Evolutionary conservation across 1,284 basidiomycete genomes (phyloP).

Genomic region (Naganishia sp.): DNA sequence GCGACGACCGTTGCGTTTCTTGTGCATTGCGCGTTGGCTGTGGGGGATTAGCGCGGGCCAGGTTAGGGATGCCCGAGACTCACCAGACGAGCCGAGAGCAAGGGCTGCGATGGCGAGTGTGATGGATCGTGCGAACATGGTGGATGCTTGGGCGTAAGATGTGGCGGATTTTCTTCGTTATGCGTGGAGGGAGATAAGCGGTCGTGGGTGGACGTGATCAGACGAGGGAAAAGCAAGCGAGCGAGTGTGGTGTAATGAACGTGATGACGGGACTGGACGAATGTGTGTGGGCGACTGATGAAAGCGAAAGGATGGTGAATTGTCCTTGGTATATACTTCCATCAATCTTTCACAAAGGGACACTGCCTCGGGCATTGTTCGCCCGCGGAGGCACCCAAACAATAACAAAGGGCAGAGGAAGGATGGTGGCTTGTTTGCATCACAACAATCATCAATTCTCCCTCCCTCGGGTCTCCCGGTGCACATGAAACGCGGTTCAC

Average conservation of each 20-base stretch:
- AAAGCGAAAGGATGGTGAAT: too few relatives aligned
- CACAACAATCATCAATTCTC: slow-evolving; percentile 12
- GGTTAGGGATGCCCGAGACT: background rate
- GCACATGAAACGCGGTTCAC: slow-evolving; percentile 23
- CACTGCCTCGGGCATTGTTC: slow-evolving; percentile 5
- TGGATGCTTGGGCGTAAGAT: background rate
- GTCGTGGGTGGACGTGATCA: background rate
- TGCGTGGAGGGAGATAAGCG: background rate
- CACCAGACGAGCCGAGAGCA: slow-evolving; percentile 7
- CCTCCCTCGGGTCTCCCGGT: background rate
- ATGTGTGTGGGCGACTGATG: background rate
- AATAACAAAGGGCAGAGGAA: slow-evolving; percentile 12
- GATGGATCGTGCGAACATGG: slow-evolving; percentile 26
- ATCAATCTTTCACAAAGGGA: too few relatives aligned
- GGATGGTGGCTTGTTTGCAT: background rate
- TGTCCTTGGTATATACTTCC: too few relatives aligned
- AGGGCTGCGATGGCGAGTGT: slow-evolving; percentile 5
- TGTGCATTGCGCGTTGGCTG: slow-evolving; percentile 45
- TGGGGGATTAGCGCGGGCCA: slow-evolving; percentile 3
- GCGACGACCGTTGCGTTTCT: slow-evolving; percentile 48
- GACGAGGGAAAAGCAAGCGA: background rate
- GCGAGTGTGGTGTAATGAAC: slow-evolving; percentile 4
- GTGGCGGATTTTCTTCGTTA: background rate
- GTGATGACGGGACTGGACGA: background rate
- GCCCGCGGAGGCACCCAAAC: slow-evolving; percentile 1